Evolutionary conservation across 495 filamentous ascomycete species (phyloP), one percentile per base, ranked within the genome.

Genomic region (Aspergillus baeticus): DNA sequence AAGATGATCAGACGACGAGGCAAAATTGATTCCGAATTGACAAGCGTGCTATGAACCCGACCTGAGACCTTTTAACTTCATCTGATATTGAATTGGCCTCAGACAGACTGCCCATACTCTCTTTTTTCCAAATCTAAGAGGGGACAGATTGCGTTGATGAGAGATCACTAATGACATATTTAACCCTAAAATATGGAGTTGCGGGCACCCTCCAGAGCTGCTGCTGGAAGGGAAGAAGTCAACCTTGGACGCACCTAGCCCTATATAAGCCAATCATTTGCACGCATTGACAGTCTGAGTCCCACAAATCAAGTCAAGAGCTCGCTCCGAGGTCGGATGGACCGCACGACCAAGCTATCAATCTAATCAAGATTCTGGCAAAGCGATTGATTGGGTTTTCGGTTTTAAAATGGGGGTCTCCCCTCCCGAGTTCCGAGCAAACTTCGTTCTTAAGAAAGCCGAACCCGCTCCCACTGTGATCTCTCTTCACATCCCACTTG

Each of bases 291-390:
- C 4, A 6, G 17, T 43, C 17, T 11, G 10, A 11, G 39, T 21
- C 39, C 39, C 39, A 43, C 39, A 21, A 6, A 11, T 11, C 39
- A 6, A 21, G 39, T 22, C 39, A 20, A 43, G 17, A 18, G 20
- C 22, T 50, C 21, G 43, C 62, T 63, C 67, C 65, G 67, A 67
- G 60, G 57, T 66, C 63, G 63, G 63, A 47, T 42, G 47, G 50
- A 51, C 15, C 66, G 45, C 63, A 69, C 66, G 63, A 67, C 63
- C n/a, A n/a, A n/a, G n/a, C n/a, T n/a, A n/a, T n/a, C n/a, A 66
- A 69, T 69, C 64, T 69, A 65, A 77, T 77, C 75, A 73, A 70
- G n/a, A n/a, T n/a, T n/a, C n/a, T n/a, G n/a, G n/a, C n/a, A n/a
- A n/a, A n/a, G n/a, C n/a, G n/a, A n/a, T n/a, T n/a, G n/a, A n/a